phyloP scores from a whole-genome alignment of 495 filamentous ascomycete species.

The Neurospora africana region DNA sequence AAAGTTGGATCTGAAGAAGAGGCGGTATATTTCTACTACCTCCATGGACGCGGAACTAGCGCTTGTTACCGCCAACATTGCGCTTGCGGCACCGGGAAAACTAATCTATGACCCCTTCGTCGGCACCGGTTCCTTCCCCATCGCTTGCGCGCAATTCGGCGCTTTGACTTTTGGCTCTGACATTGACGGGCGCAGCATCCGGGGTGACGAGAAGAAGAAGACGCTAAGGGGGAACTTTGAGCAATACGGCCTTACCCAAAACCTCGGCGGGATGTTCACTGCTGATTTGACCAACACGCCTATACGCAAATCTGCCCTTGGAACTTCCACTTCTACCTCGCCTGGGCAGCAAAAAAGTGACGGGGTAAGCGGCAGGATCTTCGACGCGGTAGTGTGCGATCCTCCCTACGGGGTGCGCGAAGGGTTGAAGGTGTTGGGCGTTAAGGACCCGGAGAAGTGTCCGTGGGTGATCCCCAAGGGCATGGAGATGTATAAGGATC shows the following conservation, averaged over 20 bases:
- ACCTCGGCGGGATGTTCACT: conserved; percentile 66
- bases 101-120: conserved; percentile 90
- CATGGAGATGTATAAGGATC: conserved; percentile 57
- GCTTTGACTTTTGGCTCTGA: conserved; percentile 72
- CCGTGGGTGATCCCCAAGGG: conserved; percentile 58
- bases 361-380: conserved; percentile 36
- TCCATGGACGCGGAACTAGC: conserved; percentile 94
- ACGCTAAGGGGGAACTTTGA: conserved; percentile 65
- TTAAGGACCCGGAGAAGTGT: conserved; percentile 51
- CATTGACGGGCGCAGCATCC: conserved; percentile 81
- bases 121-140: conserved; percentile 81
- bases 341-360: background rate
- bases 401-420: conserved; percentile 97
- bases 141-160: conserved; percentile 84
- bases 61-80: conserved; percentile 85
- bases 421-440: conserved; percentile 77
- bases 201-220: conserved; percentile 47
- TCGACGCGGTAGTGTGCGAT: conserved; percentile 94
- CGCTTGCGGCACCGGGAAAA: conserved; percentile 69
- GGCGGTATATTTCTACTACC: conserved; percentile 86
- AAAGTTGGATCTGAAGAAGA: conserved; percentile 83
- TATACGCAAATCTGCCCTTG: conserved; percentile 35
- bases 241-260: conserved; percentile 61
- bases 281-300: conserved; percentile 87
- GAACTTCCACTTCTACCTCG: background rate